Evolutionary conservation across 108 stramenopile species (phyloP), one percentile per base, ranked within the genome.

Genomic region (Cyclotella sp.): DNA sequence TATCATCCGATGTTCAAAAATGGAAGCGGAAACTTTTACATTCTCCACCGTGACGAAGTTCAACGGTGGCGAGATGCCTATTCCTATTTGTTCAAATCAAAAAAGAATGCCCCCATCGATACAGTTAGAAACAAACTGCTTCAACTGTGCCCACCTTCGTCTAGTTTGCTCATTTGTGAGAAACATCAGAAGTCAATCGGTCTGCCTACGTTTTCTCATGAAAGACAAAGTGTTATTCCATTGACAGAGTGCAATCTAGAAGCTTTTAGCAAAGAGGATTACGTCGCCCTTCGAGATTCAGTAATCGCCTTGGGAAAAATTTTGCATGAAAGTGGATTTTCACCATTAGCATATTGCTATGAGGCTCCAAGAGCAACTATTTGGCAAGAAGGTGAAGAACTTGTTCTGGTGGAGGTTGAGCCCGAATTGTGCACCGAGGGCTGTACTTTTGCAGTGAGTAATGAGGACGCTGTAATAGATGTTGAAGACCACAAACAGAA

Each of bases 41-140:
- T 73, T 57, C 59, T 83, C 3, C 66, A 69, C 22, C 71, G 44
- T 9, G 52, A 40, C 30, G 69, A 75, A 14, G 58, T 83, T 43
- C 66, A 77, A 60, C 64, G 72, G 1, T 83, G 75, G 82, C 68
- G 71, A 34, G 67, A 76, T 41, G 63, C 76, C 42, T 62, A 41
- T 68, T 55, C 24, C 29, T 77, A 47, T 47, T 43, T 58, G 26
- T 11, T 71, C 28, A 26, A 65, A 34, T 54, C 72, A 47, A 83
- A 68, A 47, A 83, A 69, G 66, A 77, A 67, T 21, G 29, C 43
- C n/a, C 44, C 39, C 18, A 64, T 49, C 3, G 61, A 54, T 19
- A 67, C 72, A 30, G 55, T 68, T 19, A 55, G 67, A 43, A 66
- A 69, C 41, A 59, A 70, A 26, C 46, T 77, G 16, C 59, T 73